phyloP scores from a whole-genome alignment of 345 rosid species.

The Lepidium sativum region DNA sequence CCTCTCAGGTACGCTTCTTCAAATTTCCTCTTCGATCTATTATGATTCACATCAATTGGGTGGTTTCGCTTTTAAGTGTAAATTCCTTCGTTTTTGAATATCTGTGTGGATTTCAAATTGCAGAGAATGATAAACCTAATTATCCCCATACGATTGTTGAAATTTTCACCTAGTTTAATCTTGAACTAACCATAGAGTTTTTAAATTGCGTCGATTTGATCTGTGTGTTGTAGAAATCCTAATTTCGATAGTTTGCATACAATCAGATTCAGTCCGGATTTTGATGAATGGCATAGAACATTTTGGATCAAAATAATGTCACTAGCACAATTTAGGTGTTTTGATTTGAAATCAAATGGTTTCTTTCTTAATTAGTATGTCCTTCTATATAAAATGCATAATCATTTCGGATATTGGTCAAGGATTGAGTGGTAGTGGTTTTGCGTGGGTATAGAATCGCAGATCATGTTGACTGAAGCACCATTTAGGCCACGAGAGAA shows the following conservation, averaged over 20 bases:
- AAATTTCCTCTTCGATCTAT: not conserved
- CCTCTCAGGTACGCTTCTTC: not conserved
- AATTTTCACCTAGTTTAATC: not conserved
- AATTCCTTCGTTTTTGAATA: not conserved
- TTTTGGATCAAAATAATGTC: not conserved
- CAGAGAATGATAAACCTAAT: not conserved
- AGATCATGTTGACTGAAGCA: constrained; percentile 52
- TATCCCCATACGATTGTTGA: not conserved
- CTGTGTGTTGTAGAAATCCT: not conserved
- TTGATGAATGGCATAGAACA: not conserved
- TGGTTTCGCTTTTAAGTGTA: not conserved
- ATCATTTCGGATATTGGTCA: not conserved
- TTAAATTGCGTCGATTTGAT: not conserved
- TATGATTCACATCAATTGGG: not conserved
- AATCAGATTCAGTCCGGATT: constrained; percentile 1
- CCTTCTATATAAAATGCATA: not conserved
- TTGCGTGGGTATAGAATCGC: not conserved
- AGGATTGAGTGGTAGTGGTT: not conserved
- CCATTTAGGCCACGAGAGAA: constrained; percentile 85
- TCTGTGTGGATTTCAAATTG: not conserved
- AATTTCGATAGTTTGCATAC: not conserved
- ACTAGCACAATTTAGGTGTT: not conserved
- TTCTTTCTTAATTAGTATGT: not conserved
- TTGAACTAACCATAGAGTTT: not conserved
- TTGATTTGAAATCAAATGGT: not conserved